Evolutionary conservation across 2,329 filamentous ascomycete genomes (phyloP).

Genomic region (Diaporthe vexans): DNA sequence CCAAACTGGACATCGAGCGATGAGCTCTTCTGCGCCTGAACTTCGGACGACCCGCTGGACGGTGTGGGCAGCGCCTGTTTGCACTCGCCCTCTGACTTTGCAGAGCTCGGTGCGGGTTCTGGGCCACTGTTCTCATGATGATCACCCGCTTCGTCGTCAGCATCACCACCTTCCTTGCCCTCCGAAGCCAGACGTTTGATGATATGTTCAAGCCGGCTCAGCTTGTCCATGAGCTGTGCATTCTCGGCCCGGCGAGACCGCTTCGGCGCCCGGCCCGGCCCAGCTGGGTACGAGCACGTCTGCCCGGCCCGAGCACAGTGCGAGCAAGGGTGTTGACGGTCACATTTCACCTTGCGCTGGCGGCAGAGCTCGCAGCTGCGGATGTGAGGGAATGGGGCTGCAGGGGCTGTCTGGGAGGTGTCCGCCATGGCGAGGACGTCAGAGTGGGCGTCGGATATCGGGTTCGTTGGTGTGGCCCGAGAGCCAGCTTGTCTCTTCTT

Average conservation of each 20-base stretch:
- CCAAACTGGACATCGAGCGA: slow-evolving; percentile 37
- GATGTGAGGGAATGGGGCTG: not conserved
- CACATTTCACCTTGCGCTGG: slow-evolving; percentile 40
- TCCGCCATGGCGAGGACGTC: slow-evolving; percentile 10
- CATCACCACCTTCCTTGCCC: not conserved
- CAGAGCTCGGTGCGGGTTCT: not conserved
- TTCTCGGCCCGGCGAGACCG: slow-evolving; percentile 32
- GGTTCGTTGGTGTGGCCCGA: not conserved
- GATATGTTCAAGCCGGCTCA: slow-evolving; percentile 37
- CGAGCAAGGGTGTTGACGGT: slow-evolving; percentile 38
- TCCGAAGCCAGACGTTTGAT: slow-evolving; percentile 36
- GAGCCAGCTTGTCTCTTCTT: not conserved
- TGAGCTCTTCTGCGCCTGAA: not conserved
- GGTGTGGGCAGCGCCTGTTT: not conserved
- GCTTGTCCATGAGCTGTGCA: slow-evolving; percentile 37
- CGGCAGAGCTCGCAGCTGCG: slow-evolving; percentile 40
- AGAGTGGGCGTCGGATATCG: too few species aligned
- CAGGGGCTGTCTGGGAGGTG: not conserved
- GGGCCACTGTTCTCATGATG: not conserved
- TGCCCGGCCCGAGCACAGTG: slow-evolving; percentile 33
- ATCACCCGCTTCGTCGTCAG: not conserved
- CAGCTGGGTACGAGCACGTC: slow-evolving; percentile 40
- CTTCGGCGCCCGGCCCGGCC: slow-evolving; percentile 43
- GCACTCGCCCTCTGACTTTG: not conserved
- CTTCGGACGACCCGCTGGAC: not conserved